Base-by-base conservation (phyloP, 1,139 yeast species). In the Suhomyces panamericanus region DNA sequence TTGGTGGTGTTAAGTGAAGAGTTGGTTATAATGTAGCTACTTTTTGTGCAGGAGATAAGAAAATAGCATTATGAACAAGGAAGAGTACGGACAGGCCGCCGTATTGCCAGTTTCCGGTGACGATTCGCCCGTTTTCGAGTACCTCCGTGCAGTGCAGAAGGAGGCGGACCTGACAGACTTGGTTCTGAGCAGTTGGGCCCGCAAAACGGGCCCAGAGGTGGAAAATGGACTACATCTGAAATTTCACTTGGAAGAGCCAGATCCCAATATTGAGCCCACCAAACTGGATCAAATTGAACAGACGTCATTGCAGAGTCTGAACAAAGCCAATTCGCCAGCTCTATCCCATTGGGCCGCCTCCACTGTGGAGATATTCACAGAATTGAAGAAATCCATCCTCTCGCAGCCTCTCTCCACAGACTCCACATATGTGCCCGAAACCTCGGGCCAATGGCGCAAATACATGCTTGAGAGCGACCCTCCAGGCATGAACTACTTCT, bases 361-460 rank as follows among this genome's bases (percentile, higher is more conserved):
- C 12, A n/a, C 29, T 6, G 16, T 45, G 14, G 33, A 35, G n/a
- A 26, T 15, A 8, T 44, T 49, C 29, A 8, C 15, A 3, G n/a
- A 14, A 7, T 38, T 48, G 38, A 48, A 49, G 32, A 27, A 30
- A 10, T 13, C 40, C 15, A 36, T 41, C 8, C 11, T n/a, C 6
- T 8, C 15, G 12, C 37, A n/a, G 14, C 27, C n/a, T 4, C 14
- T 22, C 7, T 5, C 10, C 24, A 10, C 26, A 15, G 40, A 17
- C 15, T 12, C 31, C 15, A 31, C 42, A 24, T 33, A 37, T 4
- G 44, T 63, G 3, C 73, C 72, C 7, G 51, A 49, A 28, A 59
- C 69, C 1, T 67, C 71, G 3, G 51, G 58, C 20, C 53, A 54
- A 38, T 71, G 77, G 76, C 54, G 75, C 29, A 52, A 59, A 35